phyloP scores from a whole-genome alignment of 2,329 filamentous ascomycete species.

The Epichloe hybrida region DNA sequence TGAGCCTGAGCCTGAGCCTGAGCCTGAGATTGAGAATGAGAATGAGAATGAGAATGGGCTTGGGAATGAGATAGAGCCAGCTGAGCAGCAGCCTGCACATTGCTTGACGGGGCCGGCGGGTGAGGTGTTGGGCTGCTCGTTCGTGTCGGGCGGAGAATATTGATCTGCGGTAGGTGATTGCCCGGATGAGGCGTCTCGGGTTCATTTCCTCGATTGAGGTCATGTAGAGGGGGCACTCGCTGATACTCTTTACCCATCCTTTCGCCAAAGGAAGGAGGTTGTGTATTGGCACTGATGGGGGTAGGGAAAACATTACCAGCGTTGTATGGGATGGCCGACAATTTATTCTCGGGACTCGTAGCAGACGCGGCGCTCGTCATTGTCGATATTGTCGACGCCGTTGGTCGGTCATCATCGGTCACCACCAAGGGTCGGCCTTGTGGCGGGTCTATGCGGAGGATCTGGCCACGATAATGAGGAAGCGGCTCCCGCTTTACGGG shows the following conservation, averaged over 20 bases:
- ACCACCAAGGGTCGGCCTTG: constrained; percentile 40
- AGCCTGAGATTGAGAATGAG: constrained; percentile 32
- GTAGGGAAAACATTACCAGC: constrained; percentile 46
- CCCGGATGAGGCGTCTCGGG: constrained; percentile 39
- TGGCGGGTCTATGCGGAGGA: constrained; percentile 49
- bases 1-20: constrained; percentile 34
- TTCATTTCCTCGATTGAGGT: constrained; percentile 38
- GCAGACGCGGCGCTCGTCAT: constrained; percentile 41
- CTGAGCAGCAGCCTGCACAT: constrained; percentile 43
- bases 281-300: constrained; percentile 44
- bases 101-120: constrained; percentile 21
- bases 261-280: constrained; percentile 31
- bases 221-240: constrained; percentile 47
- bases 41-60: constrained; percentile 36
- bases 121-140: constrained; percentile 34
- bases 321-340: constrained; percentile 43
- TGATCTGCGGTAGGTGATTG: constrained; percentile 42
- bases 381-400: constrained; percentile 46
- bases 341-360: constrained; percentile 46
- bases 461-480: constrained; percentile 46
- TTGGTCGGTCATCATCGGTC: constrained; percentile 42
- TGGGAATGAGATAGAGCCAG: constrained; percentile 43
- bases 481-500: constrained; percentile 41
- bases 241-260: constrained; percentile 44
- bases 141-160: constrained; percentile 36